Evolutionary conservation across 305 asterid species (phyloP), one percentile per base, ranked within the genome.

Genomic region (Nicotiana rustica): DNA sequence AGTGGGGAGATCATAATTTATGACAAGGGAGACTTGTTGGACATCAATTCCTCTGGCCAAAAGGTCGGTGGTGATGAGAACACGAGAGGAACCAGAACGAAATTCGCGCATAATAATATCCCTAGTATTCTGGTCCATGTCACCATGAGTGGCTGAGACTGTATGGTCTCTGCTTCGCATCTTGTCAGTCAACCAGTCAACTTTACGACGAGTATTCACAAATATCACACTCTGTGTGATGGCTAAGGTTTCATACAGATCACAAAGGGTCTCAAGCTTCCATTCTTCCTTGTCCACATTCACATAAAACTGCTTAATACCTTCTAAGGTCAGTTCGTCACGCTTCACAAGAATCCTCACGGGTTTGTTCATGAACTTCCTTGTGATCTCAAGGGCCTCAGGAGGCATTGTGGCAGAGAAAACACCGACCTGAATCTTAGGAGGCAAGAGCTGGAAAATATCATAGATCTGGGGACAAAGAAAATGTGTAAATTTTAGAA

Each of bases 371-470:
- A 84, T 84, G 68, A 84, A 84, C 52, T 84, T 84, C 67, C 87
- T 67, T 19, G 87, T 84, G 21, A 81, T 84, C 75, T 81, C 87
- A n/a, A 84, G 84, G 35, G 87, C 87, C 84, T 84, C 86, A 4
- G 97, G 86, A 17, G 86, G 86, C 86, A 84, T 84, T 35, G 86
- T 84, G 31, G 86, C 86, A 10, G 87, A 84, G 44, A 84, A 84
- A 4, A 84, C 84, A 57, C 87, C 85, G 75, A 84, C 87, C 82
- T 84, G 85, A 79, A 84, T 65, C 70, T 81, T 84, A 17, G 85
- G 52, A 25, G 87, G 87, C 55, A 84, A 64, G 47, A 81, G 87
- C 85, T 84, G 87, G 85, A 84, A 84, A 41, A 84, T 84, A 77
- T 81, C 83, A 36, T 84, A 84, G 56, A 84, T 82, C 84, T 82